Percentiles rank a stretch among this genome's conserved stretches.
These are phyloP conservation scores for Trichosporon sp. DNA, from an alignment of 1,284 basidiomycete genomes.

Conservation along the genomic window DNA sequence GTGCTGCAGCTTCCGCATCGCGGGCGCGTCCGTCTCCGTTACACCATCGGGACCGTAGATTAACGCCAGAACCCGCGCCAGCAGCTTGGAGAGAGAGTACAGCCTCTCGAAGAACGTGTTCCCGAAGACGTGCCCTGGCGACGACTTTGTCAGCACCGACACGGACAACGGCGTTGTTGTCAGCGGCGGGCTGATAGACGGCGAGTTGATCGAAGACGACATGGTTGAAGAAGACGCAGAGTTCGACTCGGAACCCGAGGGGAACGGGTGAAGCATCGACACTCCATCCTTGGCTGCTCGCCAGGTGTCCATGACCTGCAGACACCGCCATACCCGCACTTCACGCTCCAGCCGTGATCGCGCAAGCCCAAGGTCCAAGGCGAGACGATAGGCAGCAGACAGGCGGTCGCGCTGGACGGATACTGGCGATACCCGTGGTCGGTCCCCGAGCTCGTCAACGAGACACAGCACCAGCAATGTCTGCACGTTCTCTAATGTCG, in stretches of 20 bases:
- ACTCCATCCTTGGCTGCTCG: conserved; percentile 22
- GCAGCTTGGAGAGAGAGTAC: not conserved
- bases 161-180: not conserved
- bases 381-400: conserved; percentile 24
- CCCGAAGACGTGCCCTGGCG: not conserved
- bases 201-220: not conserved
- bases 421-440: conserved; percentile 18
- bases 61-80: conserved; percentile 8
- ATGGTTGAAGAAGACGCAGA: not conserved
- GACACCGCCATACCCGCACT: conserved; percentile 1
- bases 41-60: conserved; percentile 27
- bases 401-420: conserved; percentile 21
- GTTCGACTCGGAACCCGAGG: not conserved
- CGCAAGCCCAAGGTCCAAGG: conserved; percentile 25
- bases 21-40: conserved; percentile 11
- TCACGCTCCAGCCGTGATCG: not conserved
- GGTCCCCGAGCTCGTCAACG: conserved; percentile 27
- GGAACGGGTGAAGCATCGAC: conserved; percentile 9
- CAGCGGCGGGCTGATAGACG: not conserved
- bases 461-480: conserved; percentile 23
- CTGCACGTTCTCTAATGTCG: conserved; percentile 26
- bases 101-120: conserved; percentile 2
- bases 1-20: conserved; percentile 18
- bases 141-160: not conserved
- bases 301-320: conserved; percentile 28